phyloP scores from a whole-genome alignment of 1,284 basidiomycete genomes.

The Trichosporon sp. region DNA sequence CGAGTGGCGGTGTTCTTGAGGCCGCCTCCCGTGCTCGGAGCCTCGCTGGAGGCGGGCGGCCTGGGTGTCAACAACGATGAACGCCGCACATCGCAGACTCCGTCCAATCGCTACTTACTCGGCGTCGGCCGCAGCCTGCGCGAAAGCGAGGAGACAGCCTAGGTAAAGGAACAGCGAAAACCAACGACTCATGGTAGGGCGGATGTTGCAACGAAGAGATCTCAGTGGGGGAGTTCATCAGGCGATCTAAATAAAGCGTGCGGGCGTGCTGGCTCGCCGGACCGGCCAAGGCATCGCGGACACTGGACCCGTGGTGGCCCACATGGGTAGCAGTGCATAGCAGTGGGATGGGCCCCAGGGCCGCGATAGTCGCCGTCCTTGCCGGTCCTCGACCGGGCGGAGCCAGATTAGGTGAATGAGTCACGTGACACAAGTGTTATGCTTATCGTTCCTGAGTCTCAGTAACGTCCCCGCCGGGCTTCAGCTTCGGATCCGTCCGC shows the following conservation, averaged over 20 bases:
- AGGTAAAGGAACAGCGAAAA: neutral
- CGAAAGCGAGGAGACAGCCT: neutral
- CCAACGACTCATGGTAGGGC: neutral
- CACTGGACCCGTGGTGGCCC: neutral
- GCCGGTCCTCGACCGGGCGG: neutral
- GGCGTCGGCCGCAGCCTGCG: neutral
- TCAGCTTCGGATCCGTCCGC: neutral
- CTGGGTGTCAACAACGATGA: neutral
- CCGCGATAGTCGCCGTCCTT: neutral
- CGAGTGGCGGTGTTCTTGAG: neutral
- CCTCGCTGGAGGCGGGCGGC: neutral
- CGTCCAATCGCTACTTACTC: neutral
- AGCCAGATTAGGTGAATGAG: neutral
- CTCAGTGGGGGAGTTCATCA: neutral
- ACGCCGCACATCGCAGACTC: neutral
- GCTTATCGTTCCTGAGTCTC: constrained; percentile 2
- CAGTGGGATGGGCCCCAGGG: neutral
- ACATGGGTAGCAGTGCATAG: neutral
- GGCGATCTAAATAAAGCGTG: neutral
- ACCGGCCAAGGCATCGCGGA: neutral
- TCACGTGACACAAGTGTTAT: neutral
- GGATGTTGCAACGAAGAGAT: neutral
- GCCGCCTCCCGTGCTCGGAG: neutral
- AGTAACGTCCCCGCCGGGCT: neutral
- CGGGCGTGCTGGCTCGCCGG: neutral